Evolutionary conservation across 495 filamentous ascomycete genomes (phyloP), one percentile per base, ranked within the genome.

Genomic region (Elaphomyces granulatus): DNA sequence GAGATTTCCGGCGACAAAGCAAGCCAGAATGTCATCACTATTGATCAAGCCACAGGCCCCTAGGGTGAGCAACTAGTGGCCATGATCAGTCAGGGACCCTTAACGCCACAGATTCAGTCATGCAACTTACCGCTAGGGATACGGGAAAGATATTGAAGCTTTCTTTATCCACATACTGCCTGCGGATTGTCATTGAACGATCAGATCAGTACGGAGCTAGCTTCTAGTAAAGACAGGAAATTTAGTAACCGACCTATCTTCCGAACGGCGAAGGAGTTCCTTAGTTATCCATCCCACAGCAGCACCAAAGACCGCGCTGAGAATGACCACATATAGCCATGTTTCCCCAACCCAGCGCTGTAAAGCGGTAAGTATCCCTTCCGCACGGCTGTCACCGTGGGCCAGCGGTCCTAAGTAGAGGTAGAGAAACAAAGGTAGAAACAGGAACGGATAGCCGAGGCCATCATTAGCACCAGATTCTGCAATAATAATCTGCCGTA

Each of bases 1-100:
- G n/a, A 64, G 67, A 45, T 85, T 86, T 0, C 82, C 82, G n/a
- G 82, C 81, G 39, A 86, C 74, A 47, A 87, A 87, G 59, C 80
- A 85, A 1, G 82, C 81, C 2, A 87, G 62, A 6, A 86, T 77
- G 41, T 87, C 82, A 51, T 87, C 82, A 40, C 72, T 83, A 3
- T 82, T 82, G 38, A 86, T 71, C 71, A 85, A 75, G 8, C 81
- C 80, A 47, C 75, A 78, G 2, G 80, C 84, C 4, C 78, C 80
- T 1, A 74, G 64, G 42, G 83, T 78, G 51, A 87, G 84, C 9
- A 82, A 60, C 23, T 28, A 12, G 23, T n/a, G 23, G 12, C 23
- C 6, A 12, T 28, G 23, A 12, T 28, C 23, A 28, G 41, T 28
- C 12, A 6, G 23, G 23, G 6, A 28, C 6, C 23, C 61, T 33